Base-by-base conservation (phyloP, 164 flowering plant genomes). In the Vitis cinerea region DNA sequence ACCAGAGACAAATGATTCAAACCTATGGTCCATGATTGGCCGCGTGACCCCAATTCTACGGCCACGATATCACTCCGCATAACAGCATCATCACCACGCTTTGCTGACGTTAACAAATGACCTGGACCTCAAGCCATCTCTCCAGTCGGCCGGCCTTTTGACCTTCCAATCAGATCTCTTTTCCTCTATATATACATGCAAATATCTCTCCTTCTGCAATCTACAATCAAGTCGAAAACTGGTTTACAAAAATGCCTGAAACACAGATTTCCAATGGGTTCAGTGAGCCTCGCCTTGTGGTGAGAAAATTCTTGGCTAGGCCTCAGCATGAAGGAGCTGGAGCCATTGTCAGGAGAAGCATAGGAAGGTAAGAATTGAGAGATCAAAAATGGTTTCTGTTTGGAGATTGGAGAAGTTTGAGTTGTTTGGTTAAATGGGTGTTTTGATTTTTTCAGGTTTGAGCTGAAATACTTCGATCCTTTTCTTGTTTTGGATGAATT, bases 401-500 rank as follows among this genome's bases (percentile, higher is more conserved):
- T 59, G 0, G 10, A 13, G 9, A 50, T 19, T 53, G 31, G 67
- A 23, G 59, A 51, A 11, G 59, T 71, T 62, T 71, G 54, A 51
- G 56, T 9, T 63, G 23, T 66, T 74, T 74, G 67, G 63, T 30
- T 67, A 62, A 59, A 66, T 72, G 74, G 72, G 69, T 60, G 0
- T 16, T 61, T 57, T 23, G 8, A 17, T 54, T 63, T 61, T 67
- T 73, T 63, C 84, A 94, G 98, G 86, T 80, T 82, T 76, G 97
- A 87, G 78, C 71, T 94, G 71, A 90, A 79, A 74, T 78, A 87
- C 65, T 88, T 92, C 50, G 97, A 94, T 71, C 98, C 98, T 50
- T 94, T 94, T 66, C 92, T 94, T 65, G 78, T 80, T 17, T 66
- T 92, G 74, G 98, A 92, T 78, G 97, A 92, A 84, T 92, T 90